Percentiles rank a stretch among this genome's conserved stretches.
phyloP scores from a whole-genome alignment of 2,329 filamentous ascomycete genomes.

The Orbilia blumenaviensis region DNA sequence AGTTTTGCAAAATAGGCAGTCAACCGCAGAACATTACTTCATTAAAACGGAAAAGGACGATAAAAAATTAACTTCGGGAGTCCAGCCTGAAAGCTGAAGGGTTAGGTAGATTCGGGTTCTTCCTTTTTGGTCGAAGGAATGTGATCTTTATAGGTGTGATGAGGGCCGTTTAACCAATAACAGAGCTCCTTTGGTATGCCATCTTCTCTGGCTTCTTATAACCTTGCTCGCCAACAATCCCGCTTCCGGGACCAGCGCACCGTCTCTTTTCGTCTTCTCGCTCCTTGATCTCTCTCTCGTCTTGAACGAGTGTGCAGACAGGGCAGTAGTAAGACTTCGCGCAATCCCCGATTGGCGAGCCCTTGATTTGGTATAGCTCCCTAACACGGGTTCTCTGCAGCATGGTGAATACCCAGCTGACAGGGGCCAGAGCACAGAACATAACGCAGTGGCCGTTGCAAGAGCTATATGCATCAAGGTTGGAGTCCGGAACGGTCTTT shows the following conservation, averaged over 20 bases:
- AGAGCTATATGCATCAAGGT: slow-evolving; percentile 55
- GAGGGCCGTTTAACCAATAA: slow-evolving; percentile 38
- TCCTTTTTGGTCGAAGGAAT: too few relatives aligned
- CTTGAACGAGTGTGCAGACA: slow-evolving; percentile 57
- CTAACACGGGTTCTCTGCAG: slow-evolving; percentile 57
- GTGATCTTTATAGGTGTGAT: too few relatives aligned
- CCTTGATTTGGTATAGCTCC: slow-evolving; percentile 57
- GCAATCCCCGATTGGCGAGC: slow-evolving; percentile 56
- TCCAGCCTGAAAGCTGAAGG: too few relatives aligned
- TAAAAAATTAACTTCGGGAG: neutral
- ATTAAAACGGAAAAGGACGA: neutral
- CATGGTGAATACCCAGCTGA: slow-evolving; percentile 58
- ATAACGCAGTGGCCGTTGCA: slow-evolving; percentile 56
- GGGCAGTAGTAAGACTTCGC: slow-evolving; percentile 57
- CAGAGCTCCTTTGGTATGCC: slow-evolving; percentile 56
- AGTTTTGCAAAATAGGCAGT: neutral
- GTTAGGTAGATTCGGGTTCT: neutral
- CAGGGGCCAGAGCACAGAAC: slow-evolving; percentile 56
- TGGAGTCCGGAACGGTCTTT: slow-evolving; percentile 58
- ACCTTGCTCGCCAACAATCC: slow-evolving; percentile 56
- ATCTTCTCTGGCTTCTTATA: slow-evolving; percentile 57
- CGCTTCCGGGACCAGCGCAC: slow-evolving; percentile 57
- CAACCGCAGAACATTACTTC: slow-evolving; percentile 33
- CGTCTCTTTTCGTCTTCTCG: slow-evolving; percentile 56
- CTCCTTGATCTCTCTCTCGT: slow-evolving; percentile 57